Evolutionary conservation across 1,284 basidiomycete genomes (phyloP).

Genomic region (Cryptococcus hybrid): DNA sequence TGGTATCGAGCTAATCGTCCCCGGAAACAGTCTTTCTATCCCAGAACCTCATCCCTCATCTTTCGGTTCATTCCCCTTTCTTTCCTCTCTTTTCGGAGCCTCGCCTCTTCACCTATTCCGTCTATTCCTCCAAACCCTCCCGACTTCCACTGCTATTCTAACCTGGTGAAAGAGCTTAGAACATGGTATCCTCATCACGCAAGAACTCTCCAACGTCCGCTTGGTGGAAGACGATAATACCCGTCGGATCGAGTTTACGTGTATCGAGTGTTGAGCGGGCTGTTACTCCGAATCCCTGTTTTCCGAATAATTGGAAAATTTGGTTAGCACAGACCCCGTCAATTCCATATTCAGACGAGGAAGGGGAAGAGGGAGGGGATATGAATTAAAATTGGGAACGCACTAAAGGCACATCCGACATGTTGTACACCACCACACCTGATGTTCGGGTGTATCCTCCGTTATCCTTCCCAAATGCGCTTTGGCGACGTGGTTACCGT

Average conservation of each 20-base stretch:
- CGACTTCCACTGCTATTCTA: too few species aligned
- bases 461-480: conserved; percentile 99
- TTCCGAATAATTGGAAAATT: not conserved
- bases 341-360: not conserved
- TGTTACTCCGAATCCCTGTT: conserved; percentile 94
- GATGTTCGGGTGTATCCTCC: conserved; percentile 98
- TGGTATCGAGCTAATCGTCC: too few species aligned
- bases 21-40: too few species aligned
- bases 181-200: conserved; percentile 74
- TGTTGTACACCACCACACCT: conserved; percentile 94
- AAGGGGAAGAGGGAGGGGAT: not conserved
- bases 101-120: too few species aligned
- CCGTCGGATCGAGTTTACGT: conserved; percentile 94
- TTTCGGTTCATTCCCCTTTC: too few species aligned
- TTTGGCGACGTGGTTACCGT: conserved; percentile 98
- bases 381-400: conserved; percentile 26
- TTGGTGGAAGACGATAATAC: conserved; percentile 98
- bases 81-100: too few species aligned
- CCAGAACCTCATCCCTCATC: too few species aligned
- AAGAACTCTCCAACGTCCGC: conserved; percentile 97
- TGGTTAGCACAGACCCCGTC: not conserved
- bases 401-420: conserved; percentile 90
- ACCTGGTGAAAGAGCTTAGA: conserved; percentile 24
- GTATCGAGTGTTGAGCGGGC: conserved; percentile 95
- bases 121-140: too few species aligned